Evolutionary conservation across 2,329 filamentous ascomycete species (phyloP).

Genomic region (Penicillium sumatraense): DNA sequence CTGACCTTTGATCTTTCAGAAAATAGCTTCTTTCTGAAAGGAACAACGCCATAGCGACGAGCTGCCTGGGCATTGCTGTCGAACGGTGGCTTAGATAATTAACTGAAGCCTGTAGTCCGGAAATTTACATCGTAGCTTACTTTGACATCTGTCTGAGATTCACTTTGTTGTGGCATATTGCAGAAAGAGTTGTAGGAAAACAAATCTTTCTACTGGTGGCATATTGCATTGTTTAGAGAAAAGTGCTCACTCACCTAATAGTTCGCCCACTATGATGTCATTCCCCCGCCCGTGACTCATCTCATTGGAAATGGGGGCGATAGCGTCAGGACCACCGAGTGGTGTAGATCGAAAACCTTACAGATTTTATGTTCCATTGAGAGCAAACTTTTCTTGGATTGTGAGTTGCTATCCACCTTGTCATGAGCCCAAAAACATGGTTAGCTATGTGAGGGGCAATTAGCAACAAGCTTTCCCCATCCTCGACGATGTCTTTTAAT

Average conservation of each 20-base stretch:
- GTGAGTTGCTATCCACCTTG: neutral
- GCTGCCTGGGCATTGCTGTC: neutral
- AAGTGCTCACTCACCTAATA: neutral
- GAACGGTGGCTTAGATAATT: neutral
- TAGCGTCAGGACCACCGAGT: neutral
- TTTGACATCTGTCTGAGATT: neutral
- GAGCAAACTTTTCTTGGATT: neutral
- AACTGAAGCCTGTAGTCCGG: neutral
- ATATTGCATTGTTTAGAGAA: neutral
- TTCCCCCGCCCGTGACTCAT: neutral
- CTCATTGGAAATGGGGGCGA: neutral
- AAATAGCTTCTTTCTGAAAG: neutral
- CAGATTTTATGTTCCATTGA: neutral
- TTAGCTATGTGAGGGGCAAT: neutral
- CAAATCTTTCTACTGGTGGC: neutral
- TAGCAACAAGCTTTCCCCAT: neutral
- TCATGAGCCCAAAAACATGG: neutral
- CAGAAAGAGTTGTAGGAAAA: neutral
- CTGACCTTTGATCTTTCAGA: neutral
- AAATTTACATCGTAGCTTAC: neutral
- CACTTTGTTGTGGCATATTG: neutral
- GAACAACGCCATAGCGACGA: neutral
- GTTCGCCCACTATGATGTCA: neutral
- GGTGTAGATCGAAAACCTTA: neutral
- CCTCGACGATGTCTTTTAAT: neutral